Evolutionary conservation across 805 yeast species (phyloP).

Genomic region (Suhomyces canberraensis): DNA sequence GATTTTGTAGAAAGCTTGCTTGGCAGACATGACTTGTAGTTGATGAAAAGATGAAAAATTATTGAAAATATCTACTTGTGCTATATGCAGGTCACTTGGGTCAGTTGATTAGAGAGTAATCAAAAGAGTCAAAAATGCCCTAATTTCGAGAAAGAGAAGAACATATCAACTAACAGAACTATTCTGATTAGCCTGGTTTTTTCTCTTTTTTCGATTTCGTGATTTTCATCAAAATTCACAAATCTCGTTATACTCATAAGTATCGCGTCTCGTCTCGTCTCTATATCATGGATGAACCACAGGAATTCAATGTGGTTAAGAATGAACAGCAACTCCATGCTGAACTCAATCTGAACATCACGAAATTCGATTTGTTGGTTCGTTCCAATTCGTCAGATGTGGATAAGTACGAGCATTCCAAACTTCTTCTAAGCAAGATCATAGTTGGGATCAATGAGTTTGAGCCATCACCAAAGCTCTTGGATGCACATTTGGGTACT

Average conservation of each 20-base stretch:
- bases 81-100: background rate
- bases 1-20: slow-evolving; percentile 45
- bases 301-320: slow-evolving; percentile 10
- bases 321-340: slow-evolving; percentile 15
- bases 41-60: background rate
- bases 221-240: no score
- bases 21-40: slow-evolving; percentile 8
- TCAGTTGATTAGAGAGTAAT: no score
- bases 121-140: no score
- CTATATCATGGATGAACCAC: slow-evolving; percentile 9
- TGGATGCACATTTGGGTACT: slow-evolving; percentile 39
- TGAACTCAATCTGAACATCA: slow-evolving; percentile 7
- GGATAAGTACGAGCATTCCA: slow-evolving; percentile 10
- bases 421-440: slow-evolving; percentile 10
- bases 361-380: background rate
- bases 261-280: no score
- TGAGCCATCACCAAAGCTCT: slow-evolving; percentile 51
- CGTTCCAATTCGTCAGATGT: background rate
- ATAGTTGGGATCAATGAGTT: slow-evolving; percentile 42
- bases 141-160: no score
- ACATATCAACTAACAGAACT: no score
- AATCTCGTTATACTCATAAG: no score
- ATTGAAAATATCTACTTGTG: background rate
- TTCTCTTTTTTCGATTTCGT: no score
- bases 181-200: no score